phyloP scores from a whole-genome alignment of 176 grass and related monocot species.

The Dactylis glomerata region DNA sequence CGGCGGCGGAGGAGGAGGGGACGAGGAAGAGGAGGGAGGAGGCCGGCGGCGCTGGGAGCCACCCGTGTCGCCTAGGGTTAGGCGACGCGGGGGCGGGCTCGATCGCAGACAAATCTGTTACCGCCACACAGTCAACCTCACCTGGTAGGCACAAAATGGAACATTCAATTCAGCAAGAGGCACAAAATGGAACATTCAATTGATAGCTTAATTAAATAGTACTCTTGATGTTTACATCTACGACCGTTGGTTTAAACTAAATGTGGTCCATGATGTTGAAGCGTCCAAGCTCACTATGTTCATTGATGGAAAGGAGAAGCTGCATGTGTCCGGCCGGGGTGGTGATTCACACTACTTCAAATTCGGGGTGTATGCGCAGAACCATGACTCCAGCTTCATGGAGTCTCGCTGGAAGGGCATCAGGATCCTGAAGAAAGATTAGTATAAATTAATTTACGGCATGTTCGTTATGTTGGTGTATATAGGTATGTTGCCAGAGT shows the following conservation, averaged over 20 bases:
- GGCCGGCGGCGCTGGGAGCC: no score
- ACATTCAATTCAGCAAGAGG: background rate
- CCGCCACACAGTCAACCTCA: background rate
- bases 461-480: no score
- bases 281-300: slow-evolving; percentile 5
- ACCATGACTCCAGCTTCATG: background rate
- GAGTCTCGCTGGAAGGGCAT: slow-evolving; percentile 31
- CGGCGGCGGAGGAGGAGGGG: no score
- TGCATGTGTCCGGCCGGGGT: background rate
- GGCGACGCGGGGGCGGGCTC: no score
- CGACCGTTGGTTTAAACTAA: slow-evolving; percentile 49
- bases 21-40: no score
- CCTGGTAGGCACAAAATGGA: background rate
- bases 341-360: slow-evolving; percentile 47
- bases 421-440: slow-evolving; percentile 8
- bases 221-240: no score
- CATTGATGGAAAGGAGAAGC: slow-evolving; percentile 14
- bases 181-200: background rate
- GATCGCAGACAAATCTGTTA: no score
- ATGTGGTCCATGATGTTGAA: slow-evolving; percentile 48
- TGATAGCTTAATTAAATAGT: no score
- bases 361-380: slow-evolving; percentile 37
- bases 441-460: background rate
- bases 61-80: no score
- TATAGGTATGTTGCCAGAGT: background rate